Base-by-base conservation (phyloP, 352 stramenopile species). In the Phytophthora sansomeana region DNA sequence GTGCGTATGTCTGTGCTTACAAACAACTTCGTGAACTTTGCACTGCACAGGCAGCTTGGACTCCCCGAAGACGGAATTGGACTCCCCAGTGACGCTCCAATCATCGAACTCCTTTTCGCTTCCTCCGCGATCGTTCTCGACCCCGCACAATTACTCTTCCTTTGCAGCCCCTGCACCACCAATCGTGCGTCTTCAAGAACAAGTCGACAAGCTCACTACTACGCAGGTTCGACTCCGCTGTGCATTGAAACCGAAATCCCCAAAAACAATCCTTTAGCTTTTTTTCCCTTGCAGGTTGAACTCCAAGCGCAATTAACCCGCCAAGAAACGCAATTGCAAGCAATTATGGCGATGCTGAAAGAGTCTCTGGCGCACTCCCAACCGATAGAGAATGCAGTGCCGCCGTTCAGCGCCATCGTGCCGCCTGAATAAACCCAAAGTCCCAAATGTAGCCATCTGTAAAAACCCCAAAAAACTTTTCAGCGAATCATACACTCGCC, bases 321-420 rank as follows among this genome's bases (percentile, higher is more conserved):
- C 4, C 83, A 93, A 52, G 81, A 91, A 35, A 58, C 42, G 7
- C 81, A 93, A 54, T 57, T 93, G 42, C 68, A 87, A 29, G 65
- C 69, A 5, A 93, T 93, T 29, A 53, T 78, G 47, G 54, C 69
- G 14, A 51, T 91, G 2, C 29, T 92, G 1, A 51, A 89, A 29
- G 10, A 73, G 13, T 72, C 69, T 19, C 33, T 73, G n/a, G 44
- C 55, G 4, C 41, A 51, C 2, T 68, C 39, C n/a, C 49, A 21
- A 28, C 35, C 47, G 62, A 32, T 14, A 13, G 49, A 60, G 28
- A 80, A 58, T 6, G n/a, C 21, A 13, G 21, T 29, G 13, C 81
- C 75, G 17, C 83, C 79, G 2, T 89, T 88, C 60, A 90, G 77
- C 53, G 78, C 62, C 21, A 90, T 90, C 42, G 38, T 72, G 3